These are phyloP conservation scores for Sarcodon aspratus DNA, from an alignment of 768 basidiomycete genomes.

Conservation along the genomic window DNA sequence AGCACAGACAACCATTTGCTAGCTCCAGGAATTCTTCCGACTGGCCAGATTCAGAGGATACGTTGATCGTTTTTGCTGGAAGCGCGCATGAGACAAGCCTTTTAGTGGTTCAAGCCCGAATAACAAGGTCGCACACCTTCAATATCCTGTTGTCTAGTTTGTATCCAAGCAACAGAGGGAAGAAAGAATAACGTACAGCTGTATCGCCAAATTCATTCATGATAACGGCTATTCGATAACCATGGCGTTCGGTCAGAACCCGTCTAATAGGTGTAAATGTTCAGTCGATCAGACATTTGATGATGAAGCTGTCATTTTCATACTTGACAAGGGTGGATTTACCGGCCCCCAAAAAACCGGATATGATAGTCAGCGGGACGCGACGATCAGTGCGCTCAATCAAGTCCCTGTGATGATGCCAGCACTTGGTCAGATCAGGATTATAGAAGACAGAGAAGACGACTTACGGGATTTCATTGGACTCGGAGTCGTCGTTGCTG, in stretches of 20 bases:
- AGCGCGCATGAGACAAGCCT: not conserved
- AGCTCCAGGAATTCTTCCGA: constrained; percentile 87
- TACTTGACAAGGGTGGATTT: constrained; percentile 88
- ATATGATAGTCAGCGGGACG: constrained; percentile 89
- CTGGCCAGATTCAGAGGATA: constrained; percentile 54
- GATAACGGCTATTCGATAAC: constrained; percentile 93
- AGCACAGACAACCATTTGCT: constrained; percentile 96
- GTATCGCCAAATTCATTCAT: constrained; percentile 99
- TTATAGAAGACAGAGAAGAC: constrained; percentile 6
- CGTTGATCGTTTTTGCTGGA: constrained; percentile 77
- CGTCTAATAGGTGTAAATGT: constrained; percentile 31
- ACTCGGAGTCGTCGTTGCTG: constrained; percentile 44
- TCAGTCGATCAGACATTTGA: not conserved
- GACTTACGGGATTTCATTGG: constrained; percentile 51
- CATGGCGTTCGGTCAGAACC: constrained; percentile 88
- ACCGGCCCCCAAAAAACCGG: constrained; percentile 89
- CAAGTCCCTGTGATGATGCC: constrained; percentile 12
- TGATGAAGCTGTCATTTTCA: constrained; percentile 10
- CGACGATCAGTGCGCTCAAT: constrained; percentile 18
- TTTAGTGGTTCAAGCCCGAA: not conserved
- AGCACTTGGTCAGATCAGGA: not conserved
- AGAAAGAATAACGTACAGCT: constrained; percentile 41
- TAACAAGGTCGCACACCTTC: constrained; percentile 46
- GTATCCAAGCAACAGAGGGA: constrained; percentile 1
- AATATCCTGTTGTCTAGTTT: constrained; percentile 52